Conservation (phyloP, 2,329 filamentous ascomycete species). For the Phyllosticta citrichinensis region DNA sequence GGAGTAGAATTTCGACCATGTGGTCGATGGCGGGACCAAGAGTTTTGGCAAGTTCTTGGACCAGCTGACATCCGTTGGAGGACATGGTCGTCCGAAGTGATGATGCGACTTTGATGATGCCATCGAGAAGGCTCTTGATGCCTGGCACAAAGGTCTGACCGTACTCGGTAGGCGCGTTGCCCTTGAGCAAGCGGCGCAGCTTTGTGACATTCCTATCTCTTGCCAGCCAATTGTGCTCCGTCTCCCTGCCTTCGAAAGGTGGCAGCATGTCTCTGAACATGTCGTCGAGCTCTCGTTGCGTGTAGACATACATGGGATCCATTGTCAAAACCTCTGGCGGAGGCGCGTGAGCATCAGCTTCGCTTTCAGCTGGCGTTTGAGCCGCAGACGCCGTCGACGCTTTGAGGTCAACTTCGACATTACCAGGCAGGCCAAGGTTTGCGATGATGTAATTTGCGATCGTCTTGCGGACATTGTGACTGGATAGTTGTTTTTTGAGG, state of each 20-base stretch:
- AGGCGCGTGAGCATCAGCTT: conserved; percentile 44
- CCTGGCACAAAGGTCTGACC: conserved; percentile 58
- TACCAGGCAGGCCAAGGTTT: conserved; percentile 50
- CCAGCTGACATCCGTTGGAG: conserved; percentile 70
- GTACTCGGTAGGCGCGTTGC: conserved; percentile 74
- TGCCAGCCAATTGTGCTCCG: conserved; percentile 82
- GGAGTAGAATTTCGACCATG: conserved; percentile 83
- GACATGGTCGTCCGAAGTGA: conserved; percentile 85
- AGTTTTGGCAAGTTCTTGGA: conserved; percentile 73
- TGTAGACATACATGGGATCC: conserved; percentile 76
- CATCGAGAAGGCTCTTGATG: conserved; percentile 68
- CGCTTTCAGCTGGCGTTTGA: conserved; percentile 33
- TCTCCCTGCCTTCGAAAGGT: conserved; percentile 78
- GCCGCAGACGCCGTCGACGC: conserved; percentile 31
- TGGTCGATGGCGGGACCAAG: conserved; percentile 73
- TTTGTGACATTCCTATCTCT: conserved; percentile 73
- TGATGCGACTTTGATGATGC: conserved; percentile 74
- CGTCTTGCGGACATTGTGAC: conserved; percentile 74
- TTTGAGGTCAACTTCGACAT: conserved; percentile 21
- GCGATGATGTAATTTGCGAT: conserved; percentile 75
- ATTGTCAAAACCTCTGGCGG: conserved; percentile 59
- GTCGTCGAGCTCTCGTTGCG: conserved; percentile 78
- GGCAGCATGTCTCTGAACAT: conserved; percentile 71
- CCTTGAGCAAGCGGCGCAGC: conserved; percentile 67
- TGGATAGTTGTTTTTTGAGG: conserved; percentile 74